Evolutionary conservation across 768 basidiomycete genomes (phyloP).

Genomic region (Multifurca ochricompacta): DNA sequence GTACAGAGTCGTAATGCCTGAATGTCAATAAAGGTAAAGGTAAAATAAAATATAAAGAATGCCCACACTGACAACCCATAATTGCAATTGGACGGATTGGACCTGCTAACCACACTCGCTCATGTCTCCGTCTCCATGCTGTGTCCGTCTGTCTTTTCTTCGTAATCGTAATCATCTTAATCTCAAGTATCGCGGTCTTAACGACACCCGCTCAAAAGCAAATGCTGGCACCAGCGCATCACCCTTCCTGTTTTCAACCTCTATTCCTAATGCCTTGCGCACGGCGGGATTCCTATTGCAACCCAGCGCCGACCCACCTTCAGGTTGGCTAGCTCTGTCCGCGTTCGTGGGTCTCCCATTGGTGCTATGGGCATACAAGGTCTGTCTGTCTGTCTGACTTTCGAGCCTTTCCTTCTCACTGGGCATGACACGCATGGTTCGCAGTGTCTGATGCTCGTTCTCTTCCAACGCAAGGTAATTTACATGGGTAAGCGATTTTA

Average conservation of each 20-base stretch:
- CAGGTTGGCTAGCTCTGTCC: conserved; percentile 11
- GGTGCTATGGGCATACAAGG: conserved; percentile 21
- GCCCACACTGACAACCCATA: too few species aligned
- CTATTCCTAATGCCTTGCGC: background rate
- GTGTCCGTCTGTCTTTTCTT: background rate
- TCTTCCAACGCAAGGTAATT: conserved; percentile 44
- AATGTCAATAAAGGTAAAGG: too few species aligned
- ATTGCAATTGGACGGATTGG: too few species aligned
- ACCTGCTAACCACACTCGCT: too few species aligned
- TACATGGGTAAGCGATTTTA: conserved; percentile 46
- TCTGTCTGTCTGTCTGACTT: background rate
- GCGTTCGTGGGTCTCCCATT: conserved; percentile 18
- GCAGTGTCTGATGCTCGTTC: conserved; percentile 40
- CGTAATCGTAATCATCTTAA: too few species aligned
- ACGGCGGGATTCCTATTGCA: conserved; percentile 3
- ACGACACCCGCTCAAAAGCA: background rate
- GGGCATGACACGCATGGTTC: background rate
- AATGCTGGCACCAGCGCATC: background rate
- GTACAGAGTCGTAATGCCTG: background rate
- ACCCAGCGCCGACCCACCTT: conserved; percentile 14
- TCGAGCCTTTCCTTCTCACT: too few species aligned
- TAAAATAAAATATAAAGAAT: too few species aligned
- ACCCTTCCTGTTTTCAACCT: background rate
- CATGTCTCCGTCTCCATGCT: too few species aligned
- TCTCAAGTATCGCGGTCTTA: background rate